Percentiles rank a stretch among this genome's conserved stretches.
phyloP scores from a whole-genome alignment of 2,329 filamentous ascomycete genomes.

The Neofusicoccum ribis region DNA sequence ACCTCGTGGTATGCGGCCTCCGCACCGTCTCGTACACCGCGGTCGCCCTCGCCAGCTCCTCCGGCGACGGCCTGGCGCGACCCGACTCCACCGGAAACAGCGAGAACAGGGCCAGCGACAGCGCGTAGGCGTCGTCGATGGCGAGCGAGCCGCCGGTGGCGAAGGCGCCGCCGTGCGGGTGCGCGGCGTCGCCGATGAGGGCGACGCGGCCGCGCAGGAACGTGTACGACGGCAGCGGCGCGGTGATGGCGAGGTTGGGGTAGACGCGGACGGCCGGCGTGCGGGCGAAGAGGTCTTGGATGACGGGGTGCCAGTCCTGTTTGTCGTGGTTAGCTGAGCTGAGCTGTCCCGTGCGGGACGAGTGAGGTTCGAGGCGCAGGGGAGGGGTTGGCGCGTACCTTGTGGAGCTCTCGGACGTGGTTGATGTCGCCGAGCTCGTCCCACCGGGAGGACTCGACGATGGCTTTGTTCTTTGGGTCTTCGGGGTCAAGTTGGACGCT shows the following conservation, averaged over 20 bases:
- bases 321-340: neutral
- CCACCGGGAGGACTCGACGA: constrained; percentile 29
- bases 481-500: constrained; percentile 33
- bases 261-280: constrained; percentile 36
- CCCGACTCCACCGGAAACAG: constrained; percentile 14
- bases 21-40: constrained; percentile 37
- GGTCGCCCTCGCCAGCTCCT: constrained; percentile 25
- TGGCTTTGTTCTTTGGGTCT: constrained; percentile 27
- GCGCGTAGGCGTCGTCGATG: constrained; percentile 42
- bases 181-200: constrained; percentile 41
- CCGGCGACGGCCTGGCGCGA: neutral
- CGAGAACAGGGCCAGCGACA: constrained; percentile 27
- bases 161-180: constrained; percentile 41
- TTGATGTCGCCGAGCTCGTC: constrained; percentile 30
- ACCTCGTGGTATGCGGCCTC: constrained; percentile 37
- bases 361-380: neutral
- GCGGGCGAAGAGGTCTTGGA: constrained; percentile 34
- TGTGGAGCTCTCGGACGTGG: constrained; percentile 30
- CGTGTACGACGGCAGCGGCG: constrained; percentile 31
- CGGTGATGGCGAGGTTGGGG: constrained; percentile 36
- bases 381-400: neutral
- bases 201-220: constrained; percentile 31
- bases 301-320: constrained; percentile 38
- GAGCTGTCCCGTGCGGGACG: neutral
- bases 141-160: constrained; percentile 42